These are phyloP conservation scores for Anthracocystis panici-leucophaei DNA, from an alignment of 1,284 basidiomycete species.

Conservation along the genomic window DNA sequence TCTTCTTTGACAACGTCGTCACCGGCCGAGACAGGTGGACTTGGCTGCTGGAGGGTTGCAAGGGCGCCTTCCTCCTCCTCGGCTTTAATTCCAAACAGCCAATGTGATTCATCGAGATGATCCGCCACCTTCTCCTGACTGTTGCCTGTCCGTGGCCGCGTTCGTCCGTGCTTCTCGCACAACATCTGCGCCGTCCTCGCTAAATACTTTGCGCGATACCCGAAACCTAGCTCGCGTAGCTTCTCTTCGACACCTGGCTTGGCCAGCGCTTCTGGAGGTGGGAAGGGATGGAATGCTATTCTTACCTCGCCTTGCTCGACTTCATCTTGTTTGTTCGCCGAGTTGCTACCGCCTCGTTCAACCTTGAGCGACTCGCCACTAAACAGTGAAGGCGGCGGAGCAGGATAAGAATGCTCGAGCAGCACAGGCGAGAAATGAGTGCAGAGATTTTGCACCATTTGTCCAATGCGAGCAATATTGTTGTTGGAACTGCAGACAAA, in stretches of 20 bases:
- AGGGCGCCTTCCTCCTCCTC: slow-evolving; percentile 12
- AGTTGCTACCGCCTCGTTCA: not conserved
- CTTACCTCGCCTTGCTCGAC: slow-evolving; percentile 26
- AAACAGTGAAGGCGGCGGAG: slow-evolving; percentile 28
- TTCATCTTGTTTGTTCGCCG: slow-evolving; percentile 1
- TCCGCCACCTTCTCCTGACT: not conserved
- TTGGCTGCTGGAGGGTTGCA: not conserved
- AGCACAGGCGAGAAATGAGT: slow-evolving; percentile 75
- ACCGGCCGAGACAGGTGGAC: not conserved
- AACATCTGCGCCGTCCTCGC: slow-evolving; percentile 85
- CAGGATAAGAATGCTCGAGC: slow-evolving; percentile 65
- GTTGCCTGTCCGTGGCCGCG: not conserved
- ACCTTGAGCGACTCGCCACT: slow-evolving; percentile 45
- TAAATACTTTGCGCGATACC: slow-evolving; percentile 92
- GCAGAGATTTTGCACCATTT: slow-evolving; percentile 69
- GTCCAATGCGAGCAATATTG: slow-evolving; percentile 75
- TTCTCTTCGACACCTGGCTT: slow-evolving; percentile 72
- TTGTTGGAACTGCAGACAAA: slow-evolving; percentile 99
- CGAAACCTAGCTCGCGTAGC: slow-evolving; percentile 88
- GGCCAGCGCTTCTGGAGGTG: slow-evolving; percentile 79
- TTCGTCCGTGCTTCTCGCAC: slow-evolving; percentile 70
- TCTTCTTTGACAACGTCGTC: not conserved
- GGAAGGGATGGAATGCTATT: slow-evolving; percentile 83
- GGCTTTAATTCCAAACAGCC: slow-evolving; percentile 33
- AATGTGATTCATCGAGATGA: slow-evolving; percentile 29